These are phyloP conservation scores for Starmerella floricola DNA, from an alignment of 805 yeast species.

Conservation along the genomic window DNA sequence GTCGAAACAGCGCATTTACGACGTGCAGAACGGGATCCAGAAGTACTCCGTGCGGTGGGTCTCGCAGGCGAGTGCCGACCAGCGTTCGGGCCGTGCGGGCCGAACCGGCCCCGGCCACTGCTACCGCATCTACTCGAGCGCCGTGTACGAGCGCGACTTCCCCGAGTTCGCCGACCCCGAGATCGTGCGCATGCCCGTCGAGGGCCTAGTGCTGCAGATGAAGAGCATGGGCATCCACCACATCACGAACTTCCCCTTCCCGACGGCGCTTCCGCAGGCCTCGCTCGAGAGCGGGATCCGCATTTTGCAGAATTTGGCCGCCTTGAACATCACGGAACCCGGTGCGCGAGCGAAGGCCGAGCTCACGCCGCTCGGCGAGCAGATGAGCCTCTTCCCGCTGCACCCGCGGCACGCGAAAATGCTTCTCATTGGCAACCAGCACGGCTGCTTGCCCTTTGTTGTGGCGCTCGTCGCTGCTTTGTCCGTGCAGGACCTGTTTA, in stretches of 20 bases:
- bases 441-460: slow-evolving; percentile 73
- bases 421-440: slow-evolving; percentile 77
- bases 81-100: slow-evolving; percentile 94
- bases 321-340: slow-evolving; percentile 35
- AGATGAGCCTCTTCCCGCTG: slow-evolving; percentile 84
- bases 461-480: slow-evolving; percentile 83
- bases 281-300: slow-evolving; percentile 55
- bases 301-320: slow-evolving; percentile 63
- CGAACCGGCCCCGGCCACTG: slow-evolving; percentile 99
- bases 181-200: slow-evolving; percentile 88
- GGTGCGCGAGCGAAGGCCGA: slow-evolving; percentile 30
- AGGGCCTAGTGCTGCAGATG: slow-evolving; percentile 90
- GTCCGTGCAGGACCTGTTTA: slow-evolving; percentile 86
- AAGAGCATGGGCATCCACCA: slow-evolving; percentile 93
- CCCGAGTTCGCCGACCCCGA: slow-evolving; percentile 78
- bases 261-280: slow-evolving; percentile 71
- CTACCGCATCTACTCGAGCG: slow-evolving; percentile 83
- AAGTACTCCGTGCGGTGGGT: slow-evolving; percentile 86
- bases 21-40: slow-evolving; percentile 80
- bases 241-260: slow-evolving; percentile 85
- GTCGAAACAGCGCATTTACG: slow-evolving; percentile 72
- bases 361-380: slow-evolving; percentile 67
- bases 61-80: slow-evolving; percentile 90
- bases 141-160: slow-evolving; percentile 80
- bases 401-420: slow-evolving; percentile 90